A percentile compares a stretch with the other conserved stretches of the same genome.
These are phyloP conservation scores for Sordariomycetes sp. DNA, from an alignment of 2,329 filamentous ascomycete species.

Conservation along the genomic window DNA sequence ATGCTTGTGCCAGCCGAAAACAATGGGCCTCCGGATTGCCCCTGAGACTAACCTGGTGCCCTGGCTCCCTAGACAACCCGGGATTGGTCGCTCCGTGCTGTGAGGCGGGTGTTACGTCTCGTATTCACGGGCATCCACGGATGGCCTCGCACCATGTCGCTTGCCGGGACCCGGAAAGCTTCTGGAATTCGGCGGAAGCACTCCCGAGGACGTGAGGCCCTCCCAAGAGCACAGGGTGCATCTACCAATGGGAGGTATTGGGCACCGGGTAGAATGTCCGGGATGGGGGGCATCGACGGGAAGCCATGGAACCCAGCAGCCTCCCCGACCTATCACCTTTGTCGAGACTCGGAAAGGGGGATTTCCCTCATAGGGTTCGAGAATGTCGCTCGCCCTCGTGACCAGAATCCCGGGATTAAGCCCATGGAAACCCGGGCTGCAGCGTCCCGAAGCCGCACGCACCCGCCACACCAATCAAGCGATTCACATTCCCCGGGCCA, in stretches of 20 bases:
- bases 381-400: neutral
- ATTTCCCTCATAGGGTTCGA: neutral
- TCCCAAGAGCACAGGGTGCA: neutral
- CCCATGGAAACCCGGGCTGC: neutral
- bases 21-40: neutral
- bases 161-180: neutral
- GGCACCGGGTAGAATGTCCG: neutral
- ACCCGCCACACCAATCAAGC: neutral
- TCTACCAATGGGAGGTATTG: neutral
- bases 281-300: neutral
- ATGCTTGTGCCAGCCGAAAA: neutral
- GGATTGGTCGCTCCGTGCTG: neutral
- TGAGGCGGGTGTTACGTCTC: slow-evolving; percentile 3
- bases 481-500: neutral
- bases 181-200: neutral
- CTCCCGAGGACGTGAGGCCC: neutral
- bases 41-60: neutral
- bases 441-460: neutral
- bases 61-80: neutral
- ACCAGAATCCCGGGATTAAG: slow-evolving; percentile 1
- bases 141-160: neutral
- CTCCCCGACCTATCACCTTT: neutral
- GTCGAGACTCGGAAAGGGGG: neutral
- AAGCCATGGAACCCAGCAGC: neutral
- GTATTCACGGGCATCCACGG: neutral